Evolutionary conservation across 768 basidiomycete genomes (phyloP).

Genomic region (Postia placenta): DNA sequence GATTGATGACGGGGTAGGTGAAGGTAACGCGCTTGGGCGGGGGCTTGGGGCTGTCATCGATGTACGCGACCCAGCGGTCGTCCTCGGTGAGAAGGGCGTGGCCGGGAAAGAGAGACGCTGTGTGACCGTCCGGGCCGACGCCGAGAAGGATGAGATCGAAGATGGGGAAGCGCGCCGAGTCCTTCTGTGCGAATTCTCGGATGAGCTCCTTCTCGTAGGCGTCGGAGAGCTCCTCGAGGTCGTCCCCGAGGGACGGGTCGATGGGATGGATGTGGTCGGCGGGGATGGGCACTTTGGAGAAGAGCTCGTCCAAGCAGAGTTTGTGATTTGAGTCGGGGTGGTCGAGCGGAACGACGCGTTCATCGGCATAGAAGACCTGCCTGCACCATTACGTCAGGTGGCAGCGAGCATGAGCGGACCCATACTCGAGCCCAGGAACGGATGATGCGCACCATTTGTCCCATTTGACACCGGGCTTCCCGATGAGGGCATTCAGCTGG

Average conservation of each 20-base stretch:
- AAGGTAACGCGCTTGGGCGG: constrained; percentile 87
- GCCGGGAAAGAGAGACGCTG: constrained; percentile 94
- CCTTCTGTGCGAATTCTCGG: constrained; percentile 84
- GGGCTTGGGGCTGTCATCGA: constrained; percentile 93
- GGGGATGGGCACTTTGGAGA: constrained; percentile 79
- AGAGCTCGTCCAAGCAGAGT: constrained; percentile 67
- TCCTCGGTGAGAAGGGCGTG: constrained; percentile 79
- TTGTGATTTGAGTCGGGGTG: constrained; percentile 89
- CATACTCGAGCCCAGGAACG: neutral
- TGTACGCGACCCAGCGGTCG: constrained; percentile 91
- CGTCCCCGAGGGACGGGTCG: constrained; percentile 57
- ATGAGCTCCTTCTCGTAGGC: constrained; percentile 83
- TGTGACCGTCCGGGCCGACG: constrained; percentile 98
- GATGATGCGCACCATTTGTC: constrained; percentile 74
- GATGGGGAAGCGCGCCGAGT: constrained; percentile 92
- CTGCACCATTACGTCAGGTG: constrained; percentile 48
- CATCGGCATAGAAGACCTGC: constrained; percentile 98
- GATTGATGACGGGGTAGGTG: constrained; percentile 87
- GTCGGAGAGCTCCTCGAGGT: constrained; percentile 77
- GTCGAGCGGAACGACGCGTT: constrained; percentile 91
- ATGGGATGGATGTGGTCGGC: constrained; percentile 74
- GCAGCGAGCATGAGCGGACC: constrained; percentile 3
- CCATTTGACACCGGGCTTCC: constrained; percentile 71
- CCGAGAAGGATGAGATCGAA: constrained; percentile 98
- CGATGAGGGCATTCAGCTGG: constrained; percentile 68